Evolutionary conservation across 768 basidiomycete genomes (phyloP).

Genomic region (Tricholomella constricta): DNA sequence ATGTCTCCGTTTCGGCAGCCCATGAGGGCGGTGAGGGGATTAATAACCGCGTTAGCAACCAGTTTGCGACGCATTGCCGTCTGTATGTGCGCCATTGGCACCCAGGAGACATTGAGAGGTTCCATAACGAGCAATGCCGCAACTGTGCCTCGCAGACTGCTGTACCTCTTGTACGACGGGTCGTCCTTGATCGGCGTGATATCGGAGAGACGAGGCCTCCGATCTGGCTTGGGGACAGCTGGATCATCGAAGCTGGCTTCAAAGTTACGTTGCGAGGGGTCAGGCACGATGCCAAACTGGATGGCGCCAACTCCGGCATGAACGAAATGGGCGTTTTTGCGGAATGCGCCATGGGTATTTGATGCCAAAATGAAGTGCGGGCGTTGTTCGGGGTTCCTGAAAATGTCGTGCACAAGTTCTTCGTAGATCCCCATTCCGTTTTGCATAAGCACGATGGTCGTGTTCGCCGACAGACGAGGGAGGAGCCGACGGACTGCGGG

Average conservation of each 20-base stretch:
- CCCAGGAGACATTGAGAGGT: constrained; percentile 62
- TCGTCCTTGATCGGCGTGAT: constrained; percentile 46
- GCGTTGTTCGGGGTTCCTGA: constrained; percentile 69
- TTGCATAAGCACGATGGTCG: constrained; percentile 90
- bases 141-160: constrained; percentile 67
- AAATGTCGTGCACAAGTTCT: constrained; percentile 62
- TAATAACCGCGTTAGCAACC: constrained; percentile 79
- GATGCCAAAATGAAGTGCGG: constrained; percentile 86
- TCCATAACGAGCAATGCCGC: constrained; percentile 59
- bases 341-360: constrained; percentile 79
- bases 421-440: constrained; percentile 96
- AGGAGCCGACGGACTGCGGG: constrained; percentile 57
- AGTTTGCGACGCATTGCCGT: constrained; percentile 76
- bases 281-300: constrained; percentile 79
- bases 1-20: constrained; percentile 81
- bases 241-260: constrained; percentile 52
- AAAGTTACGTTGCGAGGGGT: constrained; percentile 61
- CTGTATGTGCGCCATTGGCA: constrained; percentile 66
- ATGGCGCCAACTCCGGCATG: constrained; percentile 73
- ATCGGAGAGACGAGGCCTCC: constrained; percentile 51
- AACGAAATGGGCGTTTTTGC: constrained; percentile 56
- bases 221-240: constrained; percentile 33
- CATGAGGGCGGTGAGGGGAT: constrained; percentile 83
- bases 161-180: constrained; percentile 46
- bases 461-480: constrained; percentile 61